These are phyloP conservation scores for Lupinus albus DNA, from an alignment of 306 rosid species.

Conservation along the genomic window DNA sequence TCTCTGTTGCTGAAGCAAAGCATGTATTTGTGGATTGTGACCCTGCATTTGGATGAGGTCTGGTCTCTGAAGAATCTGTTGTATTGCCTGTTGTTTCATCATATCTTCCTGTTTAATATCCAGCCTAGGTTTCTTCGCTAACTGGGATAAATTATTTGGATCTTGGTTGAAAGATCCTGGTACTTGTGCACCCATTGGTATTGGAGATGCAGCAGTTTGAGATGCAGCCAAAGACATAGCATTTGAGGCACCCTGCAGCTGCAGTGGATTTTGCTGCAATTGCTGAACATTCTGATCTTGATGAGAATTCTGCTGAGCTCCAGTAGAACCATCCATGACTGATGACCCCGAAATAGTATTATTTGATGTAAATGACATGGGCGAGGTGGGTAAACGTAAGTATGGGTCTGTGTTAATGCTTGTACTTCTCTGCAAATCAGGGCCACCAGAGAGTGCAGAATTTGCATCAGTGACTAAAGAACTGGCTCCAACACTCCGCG, in stretches of 20 bases:
- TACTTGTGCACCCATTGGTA: conserved; percentile 62
- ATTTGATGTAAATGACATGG: conserved; percentile 91
- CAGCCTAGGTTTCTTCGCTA: conserved; percentile 76
- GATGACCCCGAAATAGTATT: conserved; percentile 89
- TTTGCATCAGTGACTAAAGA: conserved; percentile 98
- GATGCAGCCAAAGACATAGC: conserved; percentile 63
- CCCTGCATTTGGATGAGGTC: conserved; percentile 76
- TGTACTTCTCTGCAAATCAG: conserved; percentile 96
- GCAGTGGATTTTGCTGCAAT: conserved; percentile 69
- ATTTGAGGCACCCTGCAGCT: conserved; percentile 71
- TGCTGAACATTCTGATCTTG: conserved; percentile 82
- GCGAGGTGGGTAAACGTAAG: conserved; percentile 87
- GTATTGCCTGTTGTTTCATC: conserved; percentile 64
- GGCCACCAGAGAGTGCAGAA: conserved; percentile 91
- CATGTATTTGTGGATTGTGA: conserved; percentile 79
- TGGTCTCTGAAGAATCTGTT: conserved; percentile 85
- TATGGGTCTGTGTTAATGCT: conserved; percentile 86
- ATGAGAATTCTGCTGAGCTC: conserved; percentile 82
- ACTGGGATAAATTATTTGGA: conserved; percentile 64
- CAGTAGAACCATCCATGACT: conserved; percentile 84
- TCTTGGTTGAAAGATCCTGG: conserved; percentile 77
- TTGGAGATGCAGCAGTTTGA: conserved; percentile 60
- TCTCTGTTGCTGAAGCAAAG: conserved; percentile 79
- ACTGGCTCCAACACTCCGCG: conserved; percentile 95
- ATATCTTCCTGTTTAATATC: conserved; percentile 87